Conservation (phyloP, 2,329 filamentous ascomycete species). For the Aspergillus tamarii region DNA sequence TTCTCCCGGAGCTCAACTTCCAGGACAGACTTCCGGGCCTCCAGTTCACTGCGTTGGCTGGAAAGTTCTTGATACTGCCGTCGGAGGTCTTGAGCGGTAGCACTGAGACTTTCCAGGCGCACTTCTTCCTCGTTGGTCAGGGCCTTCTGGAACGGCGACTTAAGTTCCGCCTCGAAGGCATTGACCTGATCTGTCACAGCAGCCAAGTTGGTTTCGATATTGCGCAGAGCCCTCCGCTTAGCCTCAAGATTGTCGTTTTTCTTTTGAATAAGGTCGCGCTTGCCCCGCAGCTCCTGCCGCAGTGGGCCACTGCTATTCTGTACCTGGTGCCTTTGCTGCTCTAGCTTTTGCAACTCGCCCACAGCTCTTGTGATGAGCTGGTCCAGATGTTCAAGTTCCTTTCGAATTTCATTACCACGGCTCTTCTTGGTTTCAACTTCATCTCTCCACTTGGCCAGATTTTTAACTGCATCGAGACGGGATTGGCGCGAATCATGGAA, state of each 20-base stretch:
- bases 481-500: constrained; percentile 87
- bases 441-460: constrained; percentile 73
- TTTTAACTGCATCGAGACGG: constrained; percentile 80
- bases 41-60: constrained; percentile 72
- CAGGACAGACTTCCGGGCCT: constrained; percentile 77
- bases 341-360: constrained; percentile 79
- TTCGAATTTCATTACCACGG: constrained; percentile 67
- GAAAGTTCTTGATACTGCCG: constrained; percentile 77
- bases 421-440: constrained; percentile 70
- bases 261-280: constrained; percentile 73
- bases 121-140: constrained; percentile 80
- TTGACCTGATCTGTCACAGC: constrained; percentile 74
- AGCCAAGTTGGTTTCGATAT: constrained; percentile 74
- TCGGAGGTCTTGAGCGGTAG: constrained; percentile 71
- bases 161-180: constrained; percentile 78
- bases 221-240: constrained; percentile 66
- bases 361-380: constrained; percentile 88
- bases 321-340: constrained; percentile 75
- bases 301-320: constrained; percentile 83
- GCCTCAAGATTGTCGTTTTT: constrained; percentile 74
- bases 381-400: constrained; percentile 75
- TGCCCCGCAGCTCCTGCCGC: constrained; percentile 73
- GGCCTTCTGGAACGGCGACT: constrained; percentile 88
- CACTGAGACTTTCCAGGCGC: constrained; percentile 72
- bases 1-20: constrained; percentile 91